A percentile compares a stretch with the other conserved stretches of the same genome.
These are phyloP conservation scores for Trichoderma arundinaceum DNA, from an alignment of 2,329 filamentous ascomycete species.

Conservation along the genomic window DNA sequence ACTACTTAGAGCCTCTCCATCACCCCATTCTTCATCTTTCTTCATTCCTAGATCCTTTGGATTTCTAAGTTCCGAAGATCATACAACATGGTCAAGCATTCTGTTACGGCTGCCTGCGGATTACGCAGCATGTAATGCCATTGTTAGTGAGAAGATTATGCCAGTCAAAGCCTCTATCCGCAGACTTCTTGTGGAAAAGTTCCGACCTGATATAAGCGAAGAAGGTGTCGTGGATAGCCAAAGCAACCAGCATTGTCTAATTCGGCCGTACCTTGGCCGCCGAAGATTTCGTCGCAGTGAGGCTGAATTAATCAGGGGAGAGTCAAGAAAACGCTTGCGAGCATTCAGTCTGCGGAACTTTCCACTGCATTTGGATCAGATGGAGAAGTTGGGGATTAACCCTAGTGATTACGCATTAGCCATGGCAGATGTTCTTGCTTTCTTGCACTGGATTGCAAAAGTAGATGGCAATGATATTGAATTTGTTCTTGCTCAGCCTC, in stretches of 20 bases:
- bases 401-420: slow-evolving; percentile 45
- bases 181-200: slow-evolving; percentile 34
- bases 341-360: slow-evolving; percentile 55
- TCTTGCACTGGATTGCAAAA: slow-evolving; percentile 55
- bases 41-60: slow-evolving; percentile 6
- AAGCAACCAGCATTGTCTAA: slow-evolving; percentile 53
- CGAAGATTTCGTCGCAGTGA: slow-evolving; percentile 32
- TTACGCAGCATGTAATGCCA: slow-evolving; percentile 38
- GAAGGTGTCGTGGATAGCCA: slow-evolving; percentile 34
- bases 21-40: background rate
- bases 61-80: slow-evolving; percentile 11
- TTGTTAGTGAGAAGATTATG: slow-evolving; percentile 42
- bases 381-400: slow-evolving; percentile 50
- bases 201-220: slow-evolving; percentile 27
- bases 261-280: slow-evolving; percentile 56
- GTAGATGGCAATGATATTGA: slow-evolving; percentile 61
- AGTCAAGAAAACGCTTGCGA: slow-evolving; percentile 7
- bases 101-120: slow-evolving; percentile 35
- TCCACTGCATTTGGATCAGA: slow-evolving; percentile 56
- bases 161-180: slow-evolving; percentile 33
- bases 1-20: background rate
- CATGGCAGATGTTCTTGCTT: slow-evolving; percentile 58
- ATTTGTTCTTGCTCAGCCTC: slow-evolving; percentile 54
- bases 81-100: slow-evolving; percentile 32
- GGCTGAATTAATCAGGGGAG: background rate